Evolutionary conservation across 2,329 filamentous ascomycete species (phyloP).

Genomic region (Cytospora mali): DNA sequence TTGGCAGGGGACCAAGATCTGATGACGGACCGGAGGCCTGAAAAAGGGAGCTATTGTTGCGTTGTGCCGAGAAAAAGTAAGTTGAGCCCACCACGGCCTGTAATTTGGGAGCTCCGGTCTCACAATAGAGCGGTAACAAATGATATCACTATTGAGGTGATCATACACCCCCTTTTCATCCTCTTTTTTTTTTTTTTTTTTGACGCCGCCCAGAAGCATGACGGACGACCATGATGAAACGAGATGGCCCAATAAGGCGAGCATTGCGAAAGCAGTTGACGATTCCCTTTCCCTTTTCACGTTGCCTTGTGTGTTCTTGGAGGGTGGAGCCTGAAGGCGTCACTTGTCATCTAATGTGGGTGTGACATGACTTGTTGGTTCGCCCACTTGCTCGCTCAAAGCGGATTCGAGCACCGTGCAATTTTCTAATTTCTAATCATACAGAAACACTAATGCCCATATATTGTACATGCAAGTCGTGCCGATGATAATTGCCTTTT

Average conservation of each 20-base stretch:
- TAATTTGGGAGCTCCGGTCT: background rate
- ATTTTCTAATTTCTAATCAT: background rate
- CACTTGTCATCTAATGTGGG: background rate
- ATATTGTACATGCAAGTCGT: background rate
- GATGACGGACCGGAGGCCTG: background rate
- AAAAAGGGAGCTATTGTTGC: background rate
- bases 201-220: background rate
- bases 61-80: background rate
- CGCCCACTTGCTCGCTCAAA: background rate
- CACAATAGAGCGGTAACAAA: background rate
- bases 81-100: background rate
- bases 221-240: background rate
- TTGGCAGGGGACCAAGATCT: background rate
- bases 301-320: background rate
- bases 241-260: background rate
- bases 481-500: background rate
- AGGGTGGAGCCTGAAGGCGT: background rate
- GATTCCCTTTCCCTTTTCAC: background rate
- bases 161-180: no score
- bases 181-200: no score
- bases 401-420: background rate
- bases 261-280: background rate
- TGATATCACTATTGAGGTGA: background rate
- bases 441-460: background rate
- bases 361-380: background rate